Evolutionary conservation across 2,329 filamentous ascomycete species (phyloP), one percentile per base, ranked within the genome.

Genomic region (Dactylellina haptotyla): DNA sequence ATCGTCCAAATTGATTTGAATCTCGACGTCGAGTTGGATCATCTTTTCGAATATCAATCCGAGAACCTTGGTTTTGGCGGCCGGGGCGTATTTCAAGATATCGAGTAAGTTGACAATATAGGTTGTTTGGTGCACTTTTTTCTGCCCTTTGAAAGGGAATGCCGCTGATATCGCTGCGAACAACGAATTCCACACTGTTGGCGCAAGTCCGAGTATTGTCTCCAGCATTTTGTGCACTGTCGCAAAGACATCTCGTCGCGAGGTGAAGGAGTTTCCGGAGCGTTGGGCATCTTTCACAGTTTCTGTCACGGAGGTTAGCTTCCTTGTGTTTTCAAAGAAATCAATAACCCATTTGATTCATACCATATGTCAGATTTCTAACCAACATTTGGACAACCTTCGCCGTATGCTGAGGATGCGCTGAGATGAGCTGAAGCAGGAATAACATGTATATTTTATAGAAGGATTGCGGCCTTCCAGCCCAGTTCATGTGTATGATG

Each of bases 1-100:
- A 77, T 98, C 93, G 75, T 98, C 93, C 78, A 98, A 84, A 78
- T 98, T 93, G 54, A 93, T 87, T 81, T 97, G 94, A 81, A 98
- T 95, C 79, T 97, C 91, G 0, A 96, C 92, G 79, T 99, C 95
- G 69, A 98, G 91, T 81, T 95, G 95, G 78, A 98, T 92, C 5
- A 98, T 85, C 75, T 91, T 89, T 77, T 94, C 90, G 43, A 93
- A 90, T 51, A 98, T 90, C 10, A 96, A 83, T 64, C 92, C 89
- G 75, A 97, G 85, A 23, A 98, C 88, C 74, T 96, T 91, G 5
- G 90, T 87, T 74, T 89, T 89, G 34, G 97, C 83, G 70, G 91
- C 89, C 0, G 92, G 89, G 1, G 90, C 87, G 79, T 97, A 97
- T 53, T 88, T 85, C 59, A 90, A 88, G 32, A 98, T 83, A 69